These are phyloP conservation scores for Poa annua DNA, from an alignment of 176 grass and related monocot species.

Conservation along the genomic window DNA sequence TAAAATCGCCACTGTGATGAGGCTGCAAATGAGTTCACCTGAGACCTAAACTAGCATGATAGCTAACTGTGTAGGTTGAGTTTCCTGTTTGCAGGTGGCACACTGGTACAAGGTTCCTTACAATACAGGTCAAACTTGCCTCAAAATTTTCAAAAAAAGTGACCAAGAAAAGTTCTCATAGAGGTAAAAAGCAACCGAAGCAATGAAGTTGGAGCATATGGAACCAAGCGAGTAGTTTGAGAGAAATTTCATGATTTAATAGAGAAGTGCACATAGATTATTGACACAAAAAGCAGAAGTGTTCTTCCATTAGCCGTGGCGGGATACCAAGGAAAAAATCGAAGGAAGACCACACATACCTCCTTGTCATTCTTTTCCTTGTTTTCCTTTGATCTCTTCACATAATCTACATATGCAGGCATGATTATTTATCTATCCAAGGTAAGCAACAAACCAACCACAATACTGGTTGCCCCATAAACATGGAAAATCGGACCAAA, in stretches of 20 bases:
- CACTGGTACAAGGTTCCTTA: not conserved
- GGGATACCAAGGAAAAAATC: not conserved
- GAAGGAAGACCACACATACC: constrained; percentile 41
- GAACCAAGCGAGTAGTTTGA: not conserved
- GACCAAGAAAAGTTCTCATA: not conserved
- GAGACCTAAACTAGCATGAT: not conserved
- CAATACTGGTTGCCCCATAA: not conserved
- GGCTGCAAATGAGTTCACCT: not conserved
- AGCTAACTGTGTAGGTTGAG: not conserved
- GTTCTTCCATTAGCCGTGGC: not conserved
- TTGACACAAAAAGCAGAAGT: not conserved
- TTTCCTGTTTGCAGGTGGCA: constrained; percentile 14
- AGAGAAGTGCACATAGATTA: not conserved
- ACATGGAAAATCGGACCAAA: too few species aligned
- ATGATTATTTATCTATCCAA: too few species aligned
- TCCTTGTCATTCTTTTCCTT: constrained; percentile 91
- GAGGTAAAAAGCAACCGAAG: not conserved
- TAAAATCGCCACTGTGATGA: not conserved
- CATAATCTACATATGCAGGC: constrained; percentile 66
- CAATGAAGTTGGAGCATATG: not conserved
- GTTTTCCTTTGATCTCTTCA: constrained; percentile 85
- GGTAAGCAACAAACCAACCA: not conserved
- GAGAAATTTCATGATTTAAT: not conserved
- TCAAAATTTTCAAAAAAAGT: constrained; percentile 11
- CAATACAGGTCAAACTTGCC: not conserved